These are phyloP conservation scores for Grigorovia transvaalensis DNA, from an alignment of 805 yeast genomes.

Conservation along the genomic window DNA sequence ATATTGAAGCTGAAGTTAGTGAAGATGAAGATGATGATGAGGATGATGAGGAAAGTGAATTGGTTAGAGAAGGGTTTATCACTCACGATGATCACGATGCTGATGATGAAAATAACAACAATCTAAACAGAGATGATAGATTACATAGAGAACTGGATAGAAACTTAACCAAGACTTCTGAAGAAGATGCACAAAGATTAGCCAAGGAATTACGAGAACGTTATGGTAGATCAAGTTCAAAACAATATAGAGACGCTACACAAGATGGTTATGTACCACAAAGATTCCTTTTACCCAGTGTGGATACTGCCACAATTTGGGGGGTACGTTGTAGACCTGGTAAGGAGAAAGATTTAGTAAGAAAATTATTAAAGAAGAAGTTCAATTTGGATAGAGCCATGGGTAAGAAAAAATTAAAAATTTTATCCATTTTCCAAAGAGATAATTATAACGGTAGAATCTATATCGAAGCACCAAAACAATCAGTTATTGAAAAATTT, in stretches of 20 bases:
- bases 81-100: conserved; percentile 44
- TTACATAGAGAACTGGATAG: conserved; percentile 87
- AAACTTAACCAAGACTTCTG: conserved; percentile 74
- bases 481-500: conserved; percentile 84
- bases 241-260: conserved; percentile 68
- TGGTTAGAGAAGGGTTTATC: conserved; percentile 72
- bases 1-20: conserved; percentile 98
- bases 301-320: conserved; percentile 93
- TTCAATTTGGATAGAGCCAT: conserved; percentile 59
- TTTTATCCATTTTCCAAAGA: conserved; percentile 85
- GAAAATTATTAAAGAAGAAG: conserved; percentile 75
- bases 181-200: conserved; percentile 87
- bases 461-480: conserved; percentile 87
- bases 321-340: conserved; percentile 92
- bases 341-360: conserved; percentile 81
- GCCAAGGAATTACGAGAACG: conserved; percentile 89
- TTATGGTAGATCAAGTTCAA: conserved; percentile 76
- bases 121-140: conserved; percentile 49
- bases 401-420: conserved; percentile 64
- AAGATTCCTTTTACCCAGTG: conserved; percentile 85
- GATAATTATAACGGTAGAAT: conserved; percentile 87
- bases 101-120: conserved; percentile 40
- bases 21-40: conserved; percentile 91
- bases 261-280: conserved; percentile 83
- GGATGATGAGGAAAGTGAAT: conserved; percentile 87